phyloP scores from a whole-genome alignment of 1,139 yeast genomes.

The Taiozyma sp. region DNA sequence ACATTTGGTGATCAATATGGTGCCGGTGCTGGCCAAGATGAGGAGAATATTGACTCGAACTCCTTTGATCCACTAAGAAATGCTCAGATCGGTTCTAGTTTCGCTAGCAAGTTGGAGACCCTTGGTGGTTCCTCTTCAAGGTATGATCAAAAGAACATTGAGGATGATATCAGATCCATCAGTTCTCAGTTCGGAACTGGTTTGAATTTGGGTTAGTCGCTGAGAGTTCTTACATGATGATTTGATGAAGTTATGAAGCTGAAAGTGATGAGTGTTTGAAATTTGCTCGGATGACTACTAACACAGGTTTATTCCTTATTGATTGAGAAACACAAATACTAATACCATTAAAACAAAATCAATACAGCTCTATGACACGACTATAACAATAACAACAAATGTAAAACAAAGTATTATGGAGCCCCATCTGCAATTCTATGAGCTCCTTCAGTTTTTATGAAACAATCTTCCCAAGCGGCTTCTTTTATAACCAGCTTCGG shows the following conservation, averaged over 20 bases:
- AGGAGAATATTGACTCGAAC: slow-evolving; percentile 13
- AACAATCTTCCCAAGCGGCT: slow-evolving; percentile 6
- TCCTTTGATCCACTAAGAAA: slow-evolving; percentile 12
- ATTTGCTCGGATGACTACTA: background rate
- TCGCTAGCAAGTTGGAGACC: slow-evolving; percentile 35
- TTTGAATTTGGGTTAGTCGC: slow-evolving; percentile 4
- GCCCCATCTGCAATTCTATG: background rate
- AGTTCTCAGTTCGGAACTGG: slow-evolving; percentile 38
- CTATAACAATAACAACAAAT: background rate
- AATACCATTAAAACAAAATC: background rate
- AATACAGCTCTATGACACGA: background rate
- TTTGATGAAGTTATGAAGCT: background rate
- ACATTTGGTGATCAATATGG: slow-evolving; percentile 25
- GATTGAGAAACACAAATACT: background rate
- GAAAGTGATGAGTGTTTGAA: background rate
- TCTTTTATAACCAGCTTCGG: slow-evolving; percentile 1
- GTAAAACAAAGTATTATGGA: background rate
- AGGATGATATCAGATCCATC: slow-evolving; percentile 44
- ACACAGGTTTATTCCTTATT: background rate
- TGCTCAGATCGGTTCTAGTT: slow-evolving; percentile 35
- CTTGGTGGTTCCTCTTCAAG: slow-evolving; percentile 25
- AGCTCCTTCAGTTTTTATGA: background rate
- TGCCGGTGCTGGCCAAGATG: slow-evolving; percentile 16
- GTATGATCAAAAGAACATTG: slow-evolving; percentile 29
- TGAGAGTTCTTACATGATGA: background rate